A percentile compares a stretch with the other conserved stretches of the same genome.
Evolutionary conservation across 2,329 filamentous ascomycete species (phyloP).

Genomic region (Huntiella bhutanensis): DNA sequence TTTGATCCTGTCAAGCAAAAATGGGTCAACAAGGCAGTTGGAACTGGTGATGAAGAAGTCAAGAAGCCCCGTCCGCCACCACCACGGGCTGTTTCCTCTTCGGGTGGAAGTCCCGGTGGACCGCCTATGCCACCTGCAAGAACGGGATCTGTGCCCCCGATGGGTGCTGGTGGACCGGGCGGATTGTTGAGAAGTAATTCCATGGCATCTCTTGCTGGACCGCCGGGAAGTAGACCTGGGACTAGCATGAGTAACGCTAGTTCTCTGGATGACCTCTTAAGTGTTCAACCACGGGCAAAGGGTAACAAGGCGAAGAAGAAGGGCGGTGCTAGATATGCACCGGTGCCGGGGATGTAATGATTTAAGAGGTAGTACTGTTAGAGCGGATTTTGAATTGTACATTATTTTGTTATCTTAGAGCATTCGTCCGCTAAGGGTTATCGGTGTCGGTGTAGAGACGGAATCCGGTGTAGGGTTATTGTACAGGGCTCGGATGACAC

Average conservation of each 20-base stretch:
- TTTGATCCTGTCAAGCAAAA: slow-evolving; percentile 93
- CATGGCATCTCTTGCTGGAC: slow-evolving; percentile 5
- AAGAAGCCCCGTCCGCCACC: slow-evolving; percentile 60
- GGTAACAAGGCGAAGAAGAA: slow-evolving; percentile 45
- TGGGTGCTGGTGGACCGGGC: slow-evolving; percentile 13
- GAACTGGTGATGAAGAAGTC: slow-evolving; percentile 39
- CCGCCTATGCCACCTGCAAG: slow-evolving; percentile 21
- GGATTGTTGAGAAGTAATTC: slow-evolving; percentile 7
- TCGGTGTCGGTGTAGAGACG: too few species aligned
- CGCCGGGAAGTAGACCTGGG: slow-evolving; percentile 46
- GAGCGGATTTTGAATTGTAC: too few species aligned
- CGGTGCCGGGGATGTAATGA: not conserved
- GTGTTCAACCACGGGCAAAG: slow-evolving; percentile 51
- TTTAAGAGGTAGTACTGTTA: too few species aligned
- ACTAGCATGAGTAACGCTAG: slow-evolving; percentile 83
- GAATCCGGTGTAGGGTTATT: too few species aligned
- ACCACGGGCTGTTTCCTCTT: slow-evolving; percentile 37
- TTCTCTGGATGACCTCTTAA: slow-evolving; percentile 83
- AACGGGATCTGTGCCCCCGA: slow-evolving; percentile 17
- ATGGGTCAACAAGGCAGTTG: slow-evolving; percentile 93
- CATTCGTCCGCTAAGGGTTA: too few species aligned
- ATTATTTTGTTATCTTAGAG: too few species aligned
- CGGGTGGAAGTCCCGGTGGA: slow-evolving; percentile 27
- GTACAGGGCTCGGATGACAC: too few species aligned
- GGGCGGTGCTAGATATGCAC: slow-evolving; percentile 78